Percentiles rank a stretch among this genome's conserved stretches.
Evolutionary conservation across 805 yeast genomes (phyloP).

Genomic region (Cyberlindnera mycetangii): DNA sequence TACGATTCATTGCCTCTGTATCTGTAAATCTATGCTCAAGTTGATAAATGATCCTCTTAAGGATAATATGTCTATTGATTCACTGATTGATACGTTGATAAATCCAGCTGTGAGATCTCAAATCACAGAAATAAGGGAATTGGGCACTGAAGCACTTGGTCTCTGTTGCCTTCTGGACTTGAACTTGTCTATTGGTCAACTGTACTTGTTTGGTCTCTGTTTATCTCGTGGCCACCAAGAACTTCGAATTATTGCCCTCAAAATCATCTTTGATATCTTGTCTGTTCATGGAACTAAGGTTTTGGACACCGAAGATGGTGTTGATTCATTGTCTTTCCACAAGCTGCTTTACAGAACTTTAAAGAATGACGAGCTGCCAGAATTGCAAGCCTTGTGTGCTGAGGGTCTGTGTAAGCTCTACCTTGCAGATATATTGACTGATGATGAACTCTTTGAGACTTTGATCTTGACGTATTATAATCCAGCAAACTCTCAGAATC

Average conservation of each 20-base stretch:
- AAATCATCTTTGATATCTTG: conserved; percentile 73
- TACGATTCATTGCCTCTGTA: conserved; percentile 58
- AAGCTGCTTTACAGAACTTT: conserved; percentile 67
- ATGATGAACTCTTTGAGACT: conserved; percentile 68
- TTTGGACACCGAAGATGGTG: conserved; percentile 57
- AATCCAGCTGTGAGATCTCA: conserved; percentile 71
- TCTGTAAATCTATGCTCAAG: conserved; percentile 69
- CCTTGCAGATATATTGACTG: conserved; percentile 70
- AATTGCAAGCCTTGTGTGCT: conserved; percentile 75
- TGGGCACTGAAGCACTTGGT: conserved; percentile 76
- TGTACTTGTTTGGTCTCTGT: conserved; percentile 66
- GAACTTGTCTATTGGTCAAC: conserved; percentile 59
- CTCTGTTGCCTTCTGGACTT: conserved; percentile 72
- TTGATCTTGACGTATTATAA: conserved; percentile 73
- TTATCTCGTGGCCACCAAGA: conserved; percentile 64
- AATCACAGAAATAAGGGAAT: conserved; percentile 47
- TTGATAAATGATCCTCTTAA: conserved; percentile 61
- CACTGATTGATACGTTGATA: conserved; percentile 73
- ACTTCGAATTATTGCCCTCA: conserved; percentile 58
- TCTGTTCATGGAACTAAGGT: conserved; percentile 73
- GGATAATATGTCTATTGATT: conserved; percentile 60
- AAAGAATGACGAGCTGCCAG: conserved; percentile 53
- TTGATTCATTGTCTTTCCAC: conserved; percentile 64
- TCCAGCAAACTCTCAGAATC: conserved; percentile 60
- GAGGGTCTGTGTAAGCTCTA: conserved; percentile 83